Evolutionary conservation across 2,329 filamentous ascomycete genomes (phyloP).

Genomic region (Monosporascus sp.): DNA sequence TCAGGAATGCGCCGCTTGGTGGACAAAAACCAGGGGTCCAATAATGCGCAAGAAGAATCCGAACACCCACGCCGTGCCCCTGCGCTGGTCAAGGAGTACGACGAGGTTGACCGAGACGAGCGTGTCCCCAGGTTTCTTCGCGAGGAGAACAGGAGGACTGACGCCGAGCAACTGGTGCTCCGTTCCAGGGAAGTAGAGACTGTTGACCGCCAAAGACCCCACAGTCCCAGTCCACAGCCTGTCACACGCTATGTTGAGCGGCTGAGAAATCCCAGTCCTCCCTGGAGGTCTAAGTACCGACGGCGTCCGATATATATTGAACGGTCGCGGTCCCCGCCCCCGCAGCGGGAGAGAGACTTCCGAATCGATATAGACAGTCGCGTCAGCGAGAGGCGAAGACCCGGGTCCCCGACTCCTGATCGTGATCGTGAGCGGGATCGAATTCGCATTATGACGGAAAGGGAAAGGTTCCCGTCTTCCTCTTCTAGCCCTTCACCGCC

Average conservation of each 20-base stretch:
- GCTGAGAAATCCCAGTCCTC: constrained; percentile 29
- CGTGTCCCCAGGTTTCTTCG: constrained; percentile 47
- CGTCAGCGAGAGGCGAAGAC: constrained; percentile 22
- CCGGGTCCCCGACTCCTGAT: constrained; percentile 33
- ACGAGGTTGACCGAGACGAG: constrained; percentile 27
- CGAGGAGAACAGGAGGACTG: constrained; percentile 41
- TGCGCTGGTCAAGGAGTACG: constrained; percentile 31
- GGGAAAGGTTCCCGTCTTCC: constrained; percentile 35
- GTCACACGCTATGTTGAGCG: constrained; percentile 38
- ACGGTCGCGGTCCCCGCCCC: constrained; percentile 31
- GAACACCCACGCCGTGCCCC: constrained; percentile 14
- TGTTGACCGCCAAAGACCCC: constrained; percentile 41
- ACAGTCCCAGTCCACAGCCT: constrained; percentile 35
- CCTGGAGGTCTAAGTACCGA: constrained; percentile 26
- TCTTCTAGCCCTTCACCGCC: constrained; percentile 45
- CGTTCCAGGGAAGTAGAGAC: constrained; percentile 52
- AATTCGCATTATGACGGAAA: constrained; percentile 45
- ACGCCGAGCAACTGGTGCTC: constrained; percentile 49
- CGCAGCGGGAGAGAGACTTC: constrained; percentile 2
- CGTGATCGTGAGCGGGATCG: constrained; percentile 37
- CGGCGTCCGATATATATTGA: constrained; percentile 36
- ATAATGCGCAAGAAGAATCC: no score
- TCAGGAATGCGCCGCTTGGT: no score
- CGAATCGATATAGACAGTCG: constrained; percentile 20
- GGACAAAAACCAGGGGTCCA: no score